Percentiles rank a stretch among this genome's conserved stretches.
phyloP scores from a whole-genome alignment of 177 flowering plant genomes.

The Vitis hybrid region DNA sequence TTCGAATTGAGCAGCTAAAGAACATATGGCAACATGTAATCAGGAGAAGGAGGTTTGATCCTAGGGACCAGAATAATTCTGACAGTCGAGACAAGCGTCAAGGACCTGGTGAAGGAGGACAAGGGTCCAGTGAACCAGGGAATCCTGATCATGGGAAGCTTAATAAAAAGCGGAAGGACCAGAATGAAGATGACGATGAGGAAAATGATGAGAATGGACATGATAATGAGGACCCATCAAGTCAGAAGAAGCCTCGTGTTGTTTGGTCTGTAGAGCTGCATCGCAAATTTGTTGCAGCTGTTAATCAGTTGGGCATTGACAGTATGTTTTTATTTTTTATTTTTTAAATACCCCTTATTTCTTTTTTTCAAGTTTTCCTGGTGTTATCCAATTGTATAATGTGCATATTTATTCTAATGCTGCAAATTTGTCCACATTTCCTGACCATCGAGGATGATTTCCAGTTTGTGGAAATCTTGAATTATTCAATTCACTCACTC shows the following conservation, averaged over 20 bases:
- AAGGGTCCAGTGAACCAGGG: constrained; percentile 10
- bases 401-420: no score
- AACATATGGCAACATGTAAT: constrained; percentile 52
- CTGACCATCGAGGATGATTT: background rate
- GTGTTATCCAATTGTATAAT: no score
- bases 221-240: constrained; percentile 37
- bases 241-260: constrained; percentile 57
- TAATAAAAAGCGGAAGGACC: constrained; percentile 49
- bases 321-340: constrained; percentile 30
- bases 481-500: background rate
- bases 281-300: constrained; percentile 55
- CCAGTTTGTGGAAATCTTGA: background rate
- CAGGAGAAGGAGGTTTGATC: constrained; percentile 24
- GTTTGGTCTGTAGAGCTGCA: constrained; percentile 62
- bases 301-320: constrained; percentile 54
- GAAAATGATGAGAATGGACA: constrained; percentile 31
- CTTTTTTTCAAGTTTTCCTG: no score
- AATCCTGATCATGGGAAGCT: constrained; percentile 37
- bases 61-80: constrained; percentile 12
- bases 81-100: constrained; percentile 13
- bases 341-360: background rate
- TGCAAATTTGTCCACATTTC: background rate
- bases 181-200: constrained; percentile 39
- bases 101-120: constrained; percentile 23
- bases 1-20: constrained; percentile 38